Evolutionary conservation across 495 filamentous ascomycete species (phyloP), one percentile per base, ranked within the genome.

Genomic region (Penicillium simplicissimum): DNA sequence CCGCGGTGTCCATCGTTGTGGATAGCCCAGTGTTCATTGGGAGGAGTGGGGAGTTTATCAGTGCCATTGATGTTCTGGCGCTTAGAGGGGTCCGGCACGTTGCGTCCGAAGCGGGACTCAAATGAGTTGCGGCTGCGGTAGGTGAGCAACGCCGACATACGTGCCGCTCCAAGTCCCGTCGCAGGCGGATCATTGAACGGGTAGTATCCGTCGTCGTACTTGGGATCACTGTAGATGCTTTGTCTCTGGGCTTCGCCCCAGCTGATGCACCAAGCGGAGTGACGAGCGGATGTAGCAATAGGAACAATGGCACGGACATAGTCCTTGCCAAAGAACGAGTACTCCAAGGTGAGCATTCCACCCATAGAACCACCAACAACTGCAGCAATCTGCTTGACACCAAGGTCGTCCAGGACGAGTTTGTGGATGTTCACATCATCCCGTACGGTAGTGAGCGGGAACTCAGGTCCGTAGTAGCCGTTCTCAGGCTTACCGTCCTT

Each of bases 201-300:
- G 71, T 97, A 98, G 74, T 97, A 98, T 8, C 95, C 95, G 72
- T 98, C 92, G 54, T 96, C 91, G 73, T 98, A 98, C 77, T 97
- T 97, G 21, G 95, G 95, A 68, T 98, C 95, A 61, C 91, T 92
- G 76, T 97, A 98, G 71, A 98, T 98, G 81, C 92, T 96, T 75
- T 98, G 95, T 54, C 95, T 80, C 76, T 98, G 95, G 23, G 95
- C 94, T 74, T 98, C 95, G 43, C 95, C 93, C 95, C 95, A 98
- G 75, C 92, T 96, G 67, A 98, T 98, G 42, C 95, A 91, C 95
- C 95, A 98, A n/a, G 95, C 95, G 62, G 93, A 96, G 70, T 98
- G 95, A 11, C 91, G 86, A 53, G 91, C 91, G 6, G 94, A 97
- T 19, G 95, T 98, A 28, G 95, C 95, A 65, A 98, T 96, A 4